phyloP scores from a whole-genome alignment of 2,329 filamentous ascomycete genomes.

The Alternaria arbusti region DNA sequence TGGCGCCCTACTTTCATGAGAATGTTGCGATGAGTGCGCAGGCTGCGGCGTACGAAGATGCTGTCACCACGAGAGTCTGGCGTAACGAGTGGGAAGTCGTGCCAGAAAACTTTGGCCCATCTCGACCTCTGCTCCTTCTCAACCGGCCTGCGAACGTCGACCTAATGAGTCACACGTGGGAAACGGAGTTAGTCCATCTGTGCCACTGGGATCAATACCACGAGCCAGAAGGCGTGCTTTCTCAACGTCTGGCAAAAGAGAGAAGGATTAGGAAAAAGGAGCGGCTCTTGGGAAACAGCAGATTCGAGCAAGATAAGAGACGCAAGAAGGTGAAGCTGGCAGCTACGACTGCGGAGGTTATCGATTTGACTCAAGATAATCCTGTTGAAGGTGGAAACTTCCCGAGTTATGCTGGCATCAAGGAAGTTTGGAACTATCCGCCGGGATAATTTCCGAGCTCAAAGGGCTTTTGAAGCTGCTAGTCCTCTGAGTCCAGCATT shows the following conservation, averaged over 20 bases:
- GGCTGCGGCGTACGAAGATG: background rate
- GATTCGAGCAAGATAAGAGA: background rate
- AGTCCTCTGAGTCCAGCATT: background rate
- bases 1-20: background rate
- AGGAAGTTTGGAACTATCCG: background rate
- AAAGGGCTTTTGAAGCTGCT: background rate
- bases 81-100: slow-evolving; percentile 9
- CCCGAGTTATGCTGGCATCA: background rate
- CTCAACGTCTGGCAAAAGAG: slow-evolving; percentile 2
- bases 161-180: background rate
- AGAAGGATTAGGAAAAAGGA: background rate
- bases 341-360: background rate
- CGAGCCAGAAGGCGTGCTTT: slow-evolving; percentile 4
- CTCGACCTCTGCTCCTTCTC: slow-evolving; percentile 2
- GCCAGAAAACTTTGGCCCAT: slow-evolving; percentile 1
- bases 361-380: slow-evolving; percentile 7
- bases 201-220: slow-evolving; percentile 9
- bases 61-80: slow-evolving; percentile 2
- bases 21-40: background rate
- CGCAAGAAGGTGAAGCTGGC: slow-evolving; percentile 5
- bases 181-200: background rate
- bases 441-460: background rate
- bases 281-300: background rate
- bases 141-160: slow-evolving; percentile 6
- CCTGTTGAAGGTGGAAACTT: background rate